Base-by-base conservation (phyloP, 345 rosid species). In the Fremontodendron californicum region DNA sequence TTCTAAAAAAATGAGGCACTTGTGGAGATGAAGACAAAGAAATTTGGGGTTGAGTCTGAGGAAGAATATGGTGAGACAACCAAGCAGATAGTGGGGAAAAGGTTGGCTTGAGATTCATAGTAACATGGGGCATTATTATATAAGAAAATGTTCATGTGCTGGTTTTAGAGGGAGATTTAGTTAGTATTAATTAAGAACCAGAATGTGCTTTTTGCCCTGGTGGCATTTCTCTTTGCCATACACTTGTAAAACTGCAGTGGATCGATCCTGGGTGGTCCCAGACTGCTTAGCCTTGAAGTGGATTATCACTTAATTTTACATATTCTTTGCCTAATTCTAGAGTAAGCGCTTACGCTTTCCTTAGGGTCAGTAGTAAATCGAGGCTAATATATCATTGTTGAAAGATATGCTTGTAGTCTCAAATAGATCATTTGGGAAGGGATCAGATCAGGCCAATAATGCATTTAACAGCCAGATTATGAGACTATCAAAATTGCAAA, bases 11-110 rank as follows among this genome's bases (percentile, higher is more conserved):
- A 65, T 67, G 58, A 67, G 84, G 54, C 51, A 9, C 37, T 40
- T 15, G 2, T n/a, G 39, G 40, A 9, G 89, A 86, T 61, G 89
- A 81, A 84, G 90, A 91, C 89, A 81, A 84, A 83, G 82, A 81
- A 77, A 81, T 33, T 69, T 27, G 81, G 68, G 71, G 77, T 3
- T 78, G 79, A 81, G 84, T 82, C 86, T 76, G 77, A 66, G 74
- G 80, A 84, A 81, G 67, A 65, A n/a, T n/a, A n/a, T 75, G 77
- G 73, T 19, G 61, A 82, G 86, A 86, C 87, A 87, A 81, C 87
- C 55, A 74, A 81, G 86, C 81, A 77, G 73, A 74, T 73, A 77
- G 78, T 58, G 48, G 81, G 71, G 81, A 77, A n/a, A n/a, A 70
- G 33, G 90, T 79, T 84, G 82, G 86, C 79, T 65, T 66, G 13